Evolutionary conservation across 23 red algal species (phyloP).

Genomic region (Cyanidium caldarium): DNA sequence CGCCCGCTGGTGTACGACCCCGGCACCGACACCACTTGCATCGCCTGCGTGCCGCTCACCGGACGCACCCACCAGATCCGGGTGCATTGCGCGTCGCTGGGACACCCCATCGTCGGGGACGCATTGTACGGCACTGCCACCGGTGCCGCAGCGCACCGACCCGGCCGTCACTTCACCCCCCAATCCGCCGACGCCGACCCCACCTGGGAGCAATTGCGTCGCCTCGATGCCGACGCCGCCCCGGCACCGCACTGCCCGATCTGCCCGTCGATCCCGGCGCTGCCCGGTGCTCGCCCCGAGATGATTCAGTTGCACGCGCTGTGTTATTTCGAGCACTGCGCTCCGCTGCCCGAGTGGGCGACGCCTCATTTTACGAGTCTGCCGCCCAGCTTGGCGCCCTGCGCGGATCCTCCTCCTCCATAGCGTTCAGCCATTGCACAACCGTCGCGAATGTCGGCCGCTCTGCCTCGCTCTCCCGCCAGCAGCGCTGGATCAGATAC

Average conservation of each 20-base stretch:
- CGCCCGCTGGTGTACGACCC: conserved; percentile 7
- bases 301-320: neutral
- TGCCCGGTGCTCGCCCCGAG: neutral
- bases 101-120: conserved; percentile 66
- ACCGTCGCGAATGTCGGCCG: conserved; percentile 1
- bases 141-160: neutral
- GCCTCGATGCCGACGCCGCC: too few relatives aligned
- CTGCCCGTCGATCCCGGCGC: neutral
- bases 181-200: too few relatives aligned
- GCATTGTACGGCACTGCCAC: conserved; percentile 20
- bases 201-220: too few relatives aligned
- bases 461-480: neutral
- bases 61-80: conserved; percentile 97
- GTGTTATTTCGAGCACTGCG: neutral
- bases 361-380: neutral
- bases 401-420: conserved; percentile 13
- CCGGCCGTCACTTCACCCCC: too few relatives aligned
- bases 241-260: neutral
- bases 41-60: conserved; percentile 55
- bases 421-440: conserved; percentile 16
- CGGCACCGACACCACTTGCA: neutral
- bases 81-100: conserved; percentile 50
- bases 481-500: conserved; percentile 17
- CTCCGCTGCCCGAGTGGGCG: neutral
- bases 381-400: neutral